Conservation (phyloP, 345 rosid species). For the Xanthoceras sorbifolium region DNA sequence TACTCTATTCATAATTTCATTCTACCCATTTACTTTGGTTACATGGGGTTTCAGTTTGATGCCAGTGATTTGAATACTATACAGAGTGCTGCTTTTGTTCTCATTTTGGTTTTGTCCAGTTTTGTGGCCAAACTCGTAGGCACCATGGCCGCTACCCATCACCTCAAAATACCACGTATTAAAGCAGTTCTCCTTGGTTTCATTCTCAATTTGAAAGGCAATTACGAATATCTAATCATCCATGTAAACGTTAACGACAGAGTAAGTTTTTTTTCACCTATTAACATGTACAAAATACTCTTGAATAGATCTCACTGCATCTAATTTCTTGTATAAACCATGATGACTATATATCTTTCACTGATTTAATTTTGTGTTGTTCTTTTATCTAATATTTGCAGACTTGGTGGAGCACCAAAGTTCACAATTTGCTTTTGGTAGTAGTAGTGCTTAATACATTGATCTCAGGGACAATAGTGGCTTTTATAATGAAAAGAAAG, state of each 20-base stretch:
- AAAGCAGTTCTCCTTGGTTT: slow-evolving; percentile 55
- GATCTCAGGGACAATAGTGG: slow-evolving; percentile 52
- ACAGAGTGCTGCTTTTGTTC: slow-evolving; percentile 25
- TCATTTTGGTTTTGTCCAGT: slow-evolving; percentile 41
- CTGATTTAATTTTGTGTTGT: not conserved
- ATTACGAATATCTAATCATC: slow-evolving; percentile 59
- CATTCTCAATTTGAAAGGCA: slow-evolving; percentile 70
- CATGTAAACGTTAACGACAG: slow-evolving; percentile 17
- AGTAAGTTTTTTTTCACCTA: slow-evolving; percentile 20
- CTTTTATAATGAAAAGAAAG: slow-evolving; percentile 41
- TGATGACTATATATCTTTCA: not conserved
- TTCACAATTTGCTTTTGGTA: slow-evolving; percentile 54
- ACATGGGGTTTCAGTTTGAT: slow-evolving; percentile 70
- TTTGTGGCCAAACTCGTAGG: slow-evolving; percentile 58
- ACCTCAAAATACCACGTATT: slow-evolving; percentile 52
- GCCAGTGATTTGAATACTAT: slow-evolving; percentile 9
- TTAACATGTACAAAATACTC: no score
- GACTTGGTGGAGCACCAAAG: slow-evolving; percentile 40
- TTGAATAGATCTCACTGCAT: no score
- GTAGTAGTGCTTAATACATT: slow-evolving; percentile 61
- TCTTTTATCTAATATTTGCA: no score
- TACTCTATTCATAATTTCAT: slow-evolving; percentile 72
- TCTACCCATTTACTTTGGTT: slow-evolving; percentile 83
- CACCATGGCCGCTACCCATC: slow-evolving; percentile 52
- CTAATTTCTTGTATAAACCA: not conserved